Evolutionary conservation across 2,329 filamentous ascomycete genomes (phyloP).

Genomic region (Curvularia eragrostidis): DNA sequence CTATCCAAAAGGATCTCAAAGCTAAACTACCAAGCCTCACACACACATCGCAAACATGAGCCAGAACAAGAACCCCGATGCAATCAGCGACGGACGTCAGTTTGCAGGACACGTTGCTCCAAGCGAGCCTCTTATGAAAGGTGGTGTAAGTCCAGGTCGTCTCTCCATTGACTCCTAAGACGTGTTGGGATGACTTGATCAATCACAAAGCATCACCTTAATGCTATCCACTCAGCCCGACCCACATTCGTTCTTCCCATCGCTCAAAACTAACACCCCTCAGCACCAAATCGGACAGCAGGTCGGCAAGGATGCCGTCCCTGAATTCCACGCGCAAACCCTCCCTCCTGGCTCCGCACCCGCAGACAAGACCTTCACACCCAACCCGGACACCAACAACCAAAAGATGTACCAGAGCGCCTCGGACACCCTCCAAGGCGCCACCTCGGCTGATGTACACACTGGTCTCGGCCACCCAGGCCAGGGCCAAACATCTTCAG

Average conservation of each 20-base stretch:
- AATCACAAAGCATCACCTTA: too few relatives aligned
- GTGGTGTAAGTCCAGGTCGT: constrained; percentile 57
- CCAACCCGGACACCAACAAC: constrained; percentile 54
- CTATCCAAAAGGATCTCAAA: background rate
- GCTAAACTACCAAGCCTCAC: background rate
- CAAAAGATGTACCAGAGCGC: constrained; percentile 55
- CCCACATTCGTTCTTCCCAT: background rate
- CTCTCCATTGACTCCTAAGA: background rate
- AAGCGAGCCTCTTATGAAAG: constrained; percentile 60
- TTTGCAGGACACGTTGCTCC: constrained; percentile 61
- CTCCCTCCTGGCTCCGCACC: constrained; percentile 70
- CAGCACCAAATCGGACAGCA: constrained; percentile 70
- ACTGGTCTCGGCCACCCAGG: constrained; percentile 61
- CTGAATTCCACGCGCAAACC: constrained; percentile 69
- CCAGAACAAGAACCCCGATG: constrained; percentile 61
- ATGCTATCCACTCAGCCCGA: background rate
- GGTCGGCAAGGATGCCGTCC: constrained; percentile 63
- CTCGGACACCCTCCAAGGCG: constrained; percentile 57
- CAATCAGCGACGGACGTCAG: constrained; percentile 60
- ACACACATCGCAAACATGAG: constrained; percentile 52
- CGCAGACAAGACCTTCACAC: constrained; percentile 52
- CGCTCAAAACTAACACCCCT: background rate
- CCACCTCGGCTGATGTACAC: constrained; percentile 62
- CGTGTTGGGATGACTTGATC: background rate
- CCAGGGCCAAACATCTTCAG: constrained; percentile 56